phyloP scores from a whole-genome alignment of 164 flowering plant species.

The Stephania cephalantha region DNA sequence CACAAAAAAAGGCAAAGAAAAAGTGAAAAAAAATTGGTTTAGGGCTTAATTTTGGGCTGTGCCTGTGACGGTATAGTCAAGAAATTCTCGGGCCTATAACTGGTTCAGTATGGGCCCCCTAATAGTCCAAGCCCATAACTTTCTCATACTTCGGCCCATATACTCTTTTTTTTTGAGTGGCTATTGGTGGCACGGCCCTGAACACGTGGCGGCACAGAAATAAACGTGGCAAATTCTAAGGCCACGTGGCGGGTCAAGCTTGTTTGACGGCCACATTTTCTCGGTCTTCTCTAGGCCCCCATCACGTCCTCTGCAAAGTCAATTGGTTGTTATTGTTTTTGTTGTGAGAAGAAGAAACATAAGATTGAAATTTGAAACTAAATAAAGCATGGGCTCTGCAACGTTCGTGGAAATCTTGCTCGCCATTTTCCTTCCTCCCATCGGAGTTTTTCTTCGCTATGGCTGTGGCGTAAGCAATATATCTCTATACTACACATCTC shows the following conservation, averaged over 20 bases:
- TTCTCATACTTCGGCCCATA: no score
- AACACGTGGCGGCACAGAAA: background rate
- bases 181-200: background rate
- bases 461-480: constrained; percentile 32
- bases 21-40: no score
- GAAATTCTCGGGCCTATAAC: no score
- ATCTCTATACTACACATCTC: background rate
- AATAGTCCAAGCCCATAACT: no score
- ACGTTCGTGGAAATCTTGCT: constrained; percentile 32
- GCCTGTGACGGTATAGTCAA: no score
- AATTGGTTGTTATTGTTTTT: background rate
- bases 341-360: background rate
- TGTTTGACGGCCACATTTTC: background rate
- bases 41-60: no score
- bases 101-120: no score
- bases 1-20: no score
- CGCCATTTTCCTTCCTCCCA: constrained; percentile 37
- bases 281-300: background rate
- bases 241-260: background rate
- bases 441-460: constrained; percentile 40
- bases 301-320: background rate
- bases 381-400: constrained; percentile 26
- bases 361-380: background rate
- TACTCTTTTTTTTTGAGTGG: no score
- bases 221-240: background rate